Conservation (phyloP, 129 eudicot species). For the Pulicaria dysenterica region DNA sequence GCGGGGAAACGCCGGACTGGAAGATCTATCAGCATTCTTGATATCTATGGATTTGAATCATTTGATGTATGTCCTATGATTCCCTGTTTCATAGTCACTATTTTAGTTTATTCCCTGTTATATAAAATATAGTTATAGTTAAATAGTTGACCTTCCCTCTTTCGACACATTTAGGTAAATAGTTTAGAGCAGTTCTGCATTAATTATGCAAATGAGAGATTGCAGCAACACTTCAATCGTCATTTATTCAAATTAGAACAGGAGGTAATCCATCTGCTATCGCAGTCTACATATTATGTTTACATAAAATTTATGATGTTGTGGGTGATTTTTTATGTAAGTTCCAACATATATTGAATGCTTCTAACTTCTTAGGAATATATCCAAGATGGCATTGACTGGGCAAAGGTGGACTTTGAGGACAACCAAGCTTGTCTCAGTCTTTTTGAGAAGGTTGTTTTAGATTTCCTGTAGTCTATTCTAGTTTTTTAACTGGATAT, state of each 20-base stretch:
- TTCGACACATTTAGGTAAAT: conserved; percentile 55
- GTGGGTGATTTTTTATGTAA: not conserved
- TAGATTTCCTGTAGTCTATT: not conserved
- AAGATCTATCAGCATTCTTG: conserved; percentile 93
- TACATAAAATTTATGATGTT: not conserved
- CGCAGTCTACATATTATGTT: conserved; percentile 18
- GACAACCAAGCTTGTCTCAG: conserved; percentile 88
- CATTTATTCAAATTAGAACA: conserved; percentile 88
- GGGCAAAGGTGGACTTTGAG: conserved; percentile 90
- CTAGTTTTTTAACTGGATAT: not conserved
- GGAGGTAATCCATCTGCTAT: conserved; percentile 52
- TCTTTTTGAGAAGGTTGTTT: conserved; percentile 78
- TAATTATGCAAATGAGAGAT: conserved; percentile 86
- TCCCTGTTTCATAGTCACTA: conserved; percentile 6
- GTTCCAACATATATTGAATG: conserved; percentile 13
- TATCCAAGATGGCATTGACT: conserved; percentile 93
- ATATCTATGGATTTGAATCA: conserved; percentile 94
- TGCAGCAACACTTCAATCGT: conserved; percentile 90
- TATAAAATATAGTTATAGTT: too few relatives aligned
- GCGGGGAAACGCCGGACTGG: conserved; percentile 83
- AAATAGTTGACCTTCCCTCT: not conserved
- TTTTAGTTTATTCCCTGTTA: too few relatives aligned
- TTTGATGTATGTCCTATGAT: conserved; percentile 55
- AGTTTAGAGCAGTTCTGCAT: conserved; percentile 97
- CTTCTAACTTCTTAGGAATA: conserved; percentile 62